A percentile compares a stretch with the other conserved stretches of the same genome.
Evolutionary conservation across 352 stramenopile species (phyloP).

Genomic region (Thraustochytrium striatum): DNA sequence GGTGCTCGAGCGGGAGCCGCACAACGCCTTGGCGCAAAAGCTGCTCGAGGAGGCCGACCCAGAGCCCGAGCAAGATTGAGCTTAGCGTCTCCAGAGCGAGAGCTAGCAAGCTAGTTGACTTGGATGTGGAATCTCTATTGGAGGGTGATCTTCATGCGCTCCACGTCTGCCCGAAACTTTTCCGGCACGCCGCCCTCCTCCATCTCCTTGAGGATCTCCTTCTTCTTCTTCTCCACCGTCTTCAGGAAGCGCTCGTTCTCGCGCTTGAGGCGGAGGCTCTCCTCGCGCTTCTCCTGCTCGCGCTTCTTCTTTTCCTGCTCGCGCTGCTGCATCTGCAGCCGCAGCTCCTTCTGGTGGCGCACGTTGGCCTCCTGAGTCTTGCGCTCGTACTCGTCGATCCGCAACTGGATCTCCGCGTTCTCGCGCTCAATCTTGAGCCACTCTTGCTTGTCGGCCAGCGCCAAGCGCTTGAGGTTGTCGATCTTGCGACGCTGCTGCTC

Average conservation of each 20-base stretch:
- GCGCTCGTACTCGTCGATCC: constrained; percentile 45
- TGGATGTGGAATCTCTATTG: not conserved
- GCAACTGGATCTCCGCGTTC: constrained; percentile 38
- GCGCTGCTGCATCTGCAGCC: constrained; percentile 36
- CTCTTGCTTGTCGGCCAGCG: constrained; percentile 41
- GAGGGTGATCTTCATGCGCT: constrained; percentile 73
- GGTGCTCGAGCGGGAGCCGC: not conserved
- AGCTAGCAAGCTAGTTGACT: not conserved
- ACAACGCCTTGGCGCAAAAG: not conserved
- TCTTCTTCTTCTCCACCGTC: constrained; percentile 62
- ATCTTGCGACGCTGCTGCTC: constrained; percentile 47
- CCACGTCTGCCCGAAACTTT: constrained; percentile 76
- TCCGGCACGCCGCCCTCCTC: constrained; percentile 69
- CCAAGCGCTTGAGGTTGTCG: constrained; percentile 44
- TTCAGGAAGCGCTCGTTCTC: constrained; percentile 55
- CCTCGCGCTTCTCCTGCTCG: constrained; percentile 29
- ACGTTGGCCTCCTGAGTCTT: constrained; percentile 37
- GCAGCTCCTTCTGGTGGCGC: constrained; percentile 35
- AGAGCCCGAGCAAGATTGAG: not conserved
- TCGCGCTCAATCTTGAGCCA: constrained; percentile 47
- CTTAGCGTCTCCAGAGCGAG: not conserved
- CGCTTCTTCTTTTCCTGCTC: not conserved
- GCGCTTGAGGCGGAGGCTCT: constrained; percentile 13
- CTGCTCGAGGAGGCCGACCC: not conserved
- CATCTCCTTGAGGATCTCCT: constrained; percentile 69